These are phyloP conservation scores for Curvularia sp. DNA, from an alignment of 2,329 filamentous ascomycete genomes.

Conservation along the genomic window DNA sequence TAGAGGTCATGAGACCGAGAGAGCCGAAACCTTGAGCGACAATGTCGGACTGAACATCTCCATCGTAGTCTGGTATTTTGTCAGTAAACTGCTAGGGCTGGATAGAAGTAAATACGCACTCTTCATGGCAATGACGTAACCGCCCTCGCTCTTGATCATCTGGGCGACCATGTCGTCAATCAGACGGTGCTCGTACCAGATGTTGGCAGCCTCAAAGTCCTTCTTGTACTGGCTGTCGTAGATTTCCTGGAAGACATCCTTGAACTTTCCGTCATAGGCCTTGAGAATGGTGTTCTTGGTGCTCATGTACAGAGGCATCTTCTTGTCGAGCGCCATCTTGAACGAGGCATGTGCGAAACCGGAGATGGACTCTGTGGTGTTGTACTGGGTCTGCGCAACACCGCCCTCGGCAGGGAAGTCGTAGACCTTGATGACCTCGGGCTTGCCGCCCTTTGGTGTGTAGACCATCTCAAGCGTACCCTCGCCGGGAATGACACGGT, in stretches of 20 bases:
- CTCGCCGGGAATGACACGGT: slow-evolving; percentile 79
- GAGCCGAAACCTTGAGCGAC: slow-evolving; percentile 98
- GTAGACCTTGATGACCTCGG: slow-evolving; percentile 87
- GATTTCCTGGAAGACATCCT: slow-evolving; percentile 98
- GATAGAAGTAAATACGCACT: slow-evolving; percentile 61
- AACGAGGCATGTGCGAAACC: slow-evolving; percentile 97
- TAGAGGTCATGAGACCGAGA: slow-evolving; percentile 97
- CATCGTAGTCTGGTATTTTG: slow-evolving; percentile 80
- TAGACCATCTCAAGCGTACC: slow-evolving; percentile 95
- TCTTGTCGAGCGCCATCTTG: slow-evolving; percentile 90
- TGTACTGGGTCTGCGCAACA: slow-evolving; percentile 95
- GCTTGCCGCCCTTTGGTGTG: slow-evolving; percentile 80
- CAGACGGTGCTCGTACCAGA: slow-evolving; percentile 99
- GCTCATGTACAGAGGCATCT: slow-evolving; percentile 97
- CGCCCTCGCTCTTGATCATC: slow-evolving; percentile 98
- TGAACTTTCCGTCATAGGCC: slow-evolving; percentile 98
- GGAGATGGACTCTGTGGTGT: slow-evolving; percentile 92
- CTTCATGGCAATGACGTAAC: slow-evolving; percentile 98
- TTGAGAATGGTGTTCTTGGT: slow-evolving; percentile 99
- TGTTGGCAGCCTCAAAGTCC: slow-evolving; percentile 86
- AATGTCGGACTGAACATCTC: slow-evolving; percentile 98
- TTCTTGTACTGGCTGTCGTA: slow-evolving; percentile 87
- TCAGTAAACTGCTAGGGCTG: slow-evolving; percentile 21
- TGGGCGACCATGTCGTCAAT: slow-evolving; percentile 99
- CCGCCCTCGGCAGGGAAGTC: slow-evolving; percentile 87